Evolutionary conservation across 371 early-diverging fungal genomes (phyloP).

Genomic region (Mortierella sp.): DNA sequence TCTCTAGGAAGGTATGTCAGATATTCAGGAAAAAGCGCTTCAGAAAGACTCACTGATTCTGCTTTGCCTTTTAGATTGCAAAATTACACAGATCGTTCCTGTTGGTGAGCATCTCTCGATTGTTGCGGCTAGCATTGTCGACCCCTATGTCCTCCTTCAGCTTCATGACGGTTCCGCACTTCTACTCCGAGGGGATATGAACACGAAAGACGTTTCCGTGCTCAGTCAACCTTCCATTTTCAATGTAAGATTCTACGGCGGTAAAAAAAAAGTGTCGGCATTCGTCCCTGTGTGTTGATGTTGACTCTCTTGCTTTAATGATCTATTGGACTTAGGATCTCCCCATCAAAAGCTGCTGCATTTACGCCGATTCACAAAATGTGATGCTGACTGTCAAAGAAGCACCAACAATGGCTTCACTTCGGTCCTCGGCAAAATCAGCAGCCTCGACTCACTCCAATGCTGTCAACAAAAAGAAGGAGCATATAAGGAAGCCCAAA

Average conservation of each 20-base stretch:
- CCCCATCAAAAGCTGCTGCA: constrained; percentile 61
- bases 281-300: no score
- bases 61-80: constrained; percentile 60
- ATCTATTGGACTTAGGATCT: constrained; percentile 27
- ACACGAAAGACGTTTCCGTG: constrained; percentile 58
- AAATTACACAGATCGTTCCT: constrained; percentile 65
- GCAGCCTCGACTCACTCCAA: background rate
- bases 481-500: constrained; percentile 58
- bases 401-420: constrained; percentile 42
- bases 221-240: constrained; percentile 56
- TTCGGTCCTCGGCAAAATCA: constrained; percentile 17
- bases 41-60: background rate
- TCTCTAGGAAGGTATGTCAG: no score
- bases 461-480: constrained; percentile 39
- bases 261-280: no score
- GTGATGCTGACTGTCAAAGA: constrained; percentile 62
- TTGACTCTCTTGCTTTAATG: no score
- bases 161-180: constrained; percentile 71
- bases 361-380: constrained; percentile 71
- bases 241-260: constrained; percentile 55
- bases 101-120: constrained; percentile 72
- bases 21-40: no score
- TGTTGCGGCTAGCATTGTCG: constrained; percentile 79
- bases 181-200: constrained; percentile 69
- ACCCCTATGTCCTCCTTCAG: constrained; percentile 85